These are phyloP conservation scores for Populus simonii DNA, from an alignment of 345 rosid species.

Conservation along the genomic window DNA sequence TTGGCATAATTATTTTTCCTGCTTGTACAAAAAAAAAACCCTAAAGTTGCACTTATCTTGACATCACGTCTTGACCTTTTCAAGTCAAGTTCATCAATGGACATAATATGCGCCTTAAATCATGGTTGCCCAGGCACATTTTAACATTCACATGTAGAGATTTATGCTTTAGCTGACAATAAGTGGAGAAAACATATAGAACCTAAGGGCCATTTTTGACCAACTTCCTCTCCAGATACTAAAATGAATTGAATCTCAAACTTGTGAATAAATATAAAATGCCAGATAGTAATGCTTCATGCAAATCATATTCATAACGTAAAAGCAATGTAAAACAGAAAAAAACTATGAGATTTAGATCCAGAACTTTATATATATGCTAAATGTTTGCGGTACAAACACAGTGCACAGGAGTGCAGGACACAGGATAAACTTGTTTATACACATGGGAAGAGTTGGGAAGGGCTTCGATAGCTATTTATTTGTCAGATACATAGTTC, in stretches of 20 bases:
- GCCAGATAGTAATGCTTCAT: neutral
- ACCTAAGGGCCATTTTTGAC: neutral
- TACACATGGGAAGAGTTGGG: neutral
- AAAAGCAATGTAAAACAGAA: too few species aligned
- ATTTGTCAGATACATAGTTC: neutral
- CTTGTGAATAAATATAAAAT: neutral
- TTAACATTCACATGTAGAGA: too few species aligned
- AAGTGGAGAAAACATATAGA: neutral
- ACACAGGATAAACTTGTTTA: neutral
- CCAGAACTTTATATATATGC: constrained; percentile 9
- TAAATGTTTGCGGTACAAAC: neutral
- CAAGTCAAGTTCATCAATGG: too few species aligned
- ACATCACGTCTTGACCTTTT: too few species aligned
- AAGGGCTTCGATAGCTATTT: neutral
- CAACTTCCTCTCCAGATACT: neutral
- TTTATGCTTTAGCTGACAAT: neutral
- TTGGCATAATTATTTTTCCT: too few species aligned
- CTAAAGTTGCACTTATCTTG: too few species aligned
- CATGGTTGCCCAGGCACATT: too few species aligned
- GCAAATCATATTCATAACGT: neutral
- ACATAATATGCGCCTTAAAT: too few species aligned
- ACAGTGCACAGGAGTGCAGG: neutral
- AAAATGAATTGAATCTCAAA: neutral
- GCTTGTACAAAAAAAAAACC: too few species aligned
- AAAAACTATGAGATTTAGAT: neutral